Conservation (phyloP, 805 yeast species). For the Clavispora carvajalis region DNA sequence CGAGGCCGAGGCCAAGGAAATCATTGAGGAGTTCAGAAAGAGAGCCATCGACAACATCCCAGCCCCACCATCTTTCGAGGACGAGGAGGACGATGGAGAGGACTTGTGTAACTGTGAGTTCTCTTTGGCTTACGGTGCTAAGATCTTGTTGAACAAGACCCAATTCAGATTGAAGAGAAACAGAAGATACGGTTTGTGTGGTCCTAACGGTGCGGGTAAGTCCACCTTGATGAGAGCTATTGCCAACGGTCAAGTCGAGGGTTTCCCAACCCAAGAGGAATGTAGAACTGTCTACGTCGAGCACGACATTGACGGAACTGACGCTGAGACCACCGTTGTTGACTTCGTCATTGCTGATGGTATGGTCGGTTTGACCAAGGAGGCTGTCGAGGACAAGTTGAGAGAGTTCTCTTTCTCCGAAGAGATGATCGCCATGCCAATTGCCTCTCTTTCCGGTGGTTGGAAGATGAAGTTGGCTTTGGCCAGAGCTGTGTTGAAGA, state of each 20-base stretch:
- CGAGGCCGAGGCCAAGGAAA: conserved; percentile 83
- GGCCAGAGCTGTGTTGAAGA: conserved; percentile 98
- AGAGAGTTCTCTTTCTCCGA: conserved; percentile 89
- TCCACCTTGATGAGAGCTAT: conserved; percentile 84
- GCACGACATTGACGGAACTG: conserved; percentile 98
- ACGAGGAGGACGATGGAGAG: conserved; percentile 98
- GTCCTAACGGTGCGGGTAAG: conserved; percentile 52
- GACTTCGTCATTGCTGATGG: conserved; percentile 87
- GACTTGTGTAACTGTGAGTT: conserved; percentile 99
- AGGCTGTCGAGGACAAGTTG: conserved; percentile 68
- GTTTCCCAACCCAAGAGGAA: conserved; percentile 99
- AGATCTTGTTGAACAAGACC: conserved; percentile 98
- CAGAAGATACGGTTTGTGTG: conserved; percentile 97
- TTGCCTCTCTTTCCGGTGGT: conserved; percentile 98
- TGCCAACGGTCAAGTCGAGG: conserved; percentile 98
- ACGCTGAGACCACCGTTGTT: conserved; percentile 90
- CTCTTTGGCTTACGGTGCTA: conserved; percentile 99
- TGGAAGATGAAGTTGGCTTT: conserved; percentile 99
- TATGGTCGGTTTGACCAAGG: conserved; percentile 66
- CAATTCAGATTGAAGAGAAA: conserved; percentile 98
- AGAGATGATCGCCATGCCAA: conserved; percentile 91
- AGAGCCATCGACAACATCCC: conserved; percentile 98
- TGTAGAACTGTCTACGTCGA: conserved; percentile 99
- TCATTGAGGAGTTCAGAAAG: conserved; percentile 93
- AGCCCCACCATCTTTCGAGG: conserved; percentile 91